Evolutionary conservation across 1,284 basidiomycete species (phyloP), one percentile per base, ranked within the genome.

Genomic region (Apiotrichum gamsii): DNA sequence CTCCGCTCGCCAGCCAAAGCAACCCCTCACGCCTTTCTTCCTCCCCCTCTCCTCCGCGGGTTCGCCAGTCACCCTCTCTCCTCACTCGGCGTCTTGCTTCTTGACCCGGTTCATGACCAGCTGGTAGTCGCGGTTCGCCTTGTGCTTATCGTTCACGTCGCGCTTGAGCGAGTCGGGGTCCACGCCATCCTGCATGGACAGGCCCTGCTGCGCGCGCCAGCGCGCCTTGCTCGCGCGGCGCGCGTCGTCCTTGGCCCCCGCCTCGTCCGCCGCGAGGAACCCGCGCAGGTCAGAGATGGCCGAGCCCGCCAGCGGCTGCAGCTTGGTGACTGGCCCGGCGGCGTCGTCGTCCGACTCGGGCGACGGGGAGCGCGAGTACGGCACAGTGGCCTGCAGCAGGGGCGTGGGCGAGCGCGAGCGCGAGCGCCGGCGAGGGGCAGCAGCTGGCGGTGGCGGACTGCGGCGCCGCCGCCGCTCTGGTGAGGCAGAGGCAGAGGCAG

Each of bases 211-310:
- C 40, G 80, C 81, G 57, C 79, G 74, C 71, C 77, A 79, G 61
- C 85, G 85, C 40, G 85, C 84, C 69, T 87, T 90, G 45, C 78
- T 75, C 46, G 82, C 80, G 54, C 76, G 78, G 58, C 81, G 77
- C 59, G 85, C 85, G 49, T 81, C 79, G 8, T 74, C 75, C 48
- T 80, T 78, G 47, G 79, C 79, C 4, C 77, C 80, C 14, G 80
- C 82, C 23, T 80, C 75, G 52, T 89, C 85, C 70, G 84, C 80
- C 5, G 80, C 84, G 34, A 94, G 74, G 47, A 91, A 78, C 25
- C 87, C 84, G 38, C 81, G 80, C 65, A 91, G 84, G 13, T 86
- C 89, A 13, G 86, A 83, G 30, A 91, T 60, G 6, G 81, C 78
- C 18, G 86, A 89, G 14, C 85, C 84, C 24, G 76, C 77, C 9